Conservation (phyloP, 2,329 filamentous ascomycete genomes). For the Cadophora malorum region DNA sequence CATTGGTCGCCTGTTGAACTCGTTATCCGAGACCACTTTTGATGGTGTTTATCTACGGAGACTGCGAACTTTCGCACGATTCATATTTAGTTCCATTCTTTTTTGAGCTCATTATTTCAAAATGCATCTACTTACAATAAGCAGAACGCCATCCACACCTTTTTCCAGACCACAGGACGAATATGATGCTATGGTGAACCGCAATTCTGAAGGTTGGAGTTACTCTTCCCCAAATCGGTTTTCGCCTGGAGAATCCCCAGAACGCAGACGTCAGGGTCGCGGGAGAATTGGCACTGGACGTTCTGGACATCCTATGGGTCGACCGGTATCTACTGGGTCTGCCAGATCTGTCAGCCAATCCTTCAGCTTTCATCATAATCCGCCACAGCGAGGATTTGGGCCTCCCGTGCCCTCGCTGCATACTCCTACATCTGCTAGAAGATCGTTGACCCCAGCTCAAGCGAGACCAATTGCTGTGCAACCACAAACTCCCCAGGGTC, state of each 20-base stretch:
- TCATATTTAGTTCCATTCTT: not conserved
- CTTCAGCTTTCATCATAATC: conserved; percentile 16
- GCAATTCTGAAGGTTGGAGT: conserved; percentile 28
- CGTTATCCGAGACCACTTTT: not conserved
- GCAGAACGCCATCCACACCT: conserved; percentile 8
- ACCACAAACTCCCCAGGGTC: conserved; percentile 15
- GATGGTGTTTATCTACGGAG: not conserved
- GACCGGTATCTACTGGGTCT: conserved; percentile 38
- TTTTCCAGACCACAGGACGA: conserved; percentile 9
- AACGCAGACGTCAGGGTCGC: conserved; percentile 38
- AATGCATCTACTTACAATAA: not conserved
- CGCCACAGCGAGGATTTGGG: conserved; percentile 8
- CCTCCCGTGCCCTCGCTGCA: conserved; percentile 10
- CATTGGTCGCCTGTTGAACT: not conserved
- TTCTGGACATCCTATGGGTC: conserved; percentile 27
- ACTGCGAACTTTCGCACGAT: not conserved
- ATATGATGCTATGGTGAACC: conserved; percentile 29
- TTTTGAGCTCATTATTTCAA: not conserved
- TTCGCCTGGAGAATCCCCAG: conserved; percentile 33
- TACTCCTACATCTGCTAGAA: conserved; percentile 12
- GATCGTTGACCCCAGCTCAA: conserved; percentile 5
- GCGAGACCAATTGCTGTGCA: not conserved
- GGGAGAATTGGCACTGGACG: conserved; percentile 29
- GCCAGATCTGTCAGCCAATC: conserved; percentile 29
- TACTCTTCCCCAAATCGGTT: conserved; percentile 26